A percentile compares a stretch with the other conserved stretches of the same genome.
phyloP scores from a whole-genome alignment of 805 yeast genomes.

The Maudiozyma barnettii region DNA sequence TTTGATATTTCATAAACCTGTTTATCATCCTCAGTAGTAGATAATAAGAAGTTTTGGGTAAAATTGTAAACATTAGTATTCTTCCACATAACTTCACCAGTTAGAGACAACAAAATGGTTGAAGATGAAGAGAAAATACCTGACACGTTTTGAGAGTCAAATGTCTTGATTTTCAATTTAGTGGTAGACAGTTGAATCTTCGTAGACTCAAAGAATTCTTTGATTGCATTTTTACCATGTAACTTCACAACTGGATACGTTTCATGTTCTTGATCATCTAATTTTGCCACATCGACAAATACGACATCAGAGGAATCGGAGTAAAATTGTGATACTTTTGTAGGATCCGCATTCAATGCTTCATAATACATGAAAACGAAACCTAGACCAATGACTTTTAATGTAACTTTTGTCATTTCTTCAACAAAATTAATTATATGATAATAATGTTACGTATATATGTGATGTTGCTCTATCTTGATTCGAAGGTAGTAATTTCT shows the following conservation, averaged over 20 bases:
- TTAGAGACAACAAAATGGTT: background rate
- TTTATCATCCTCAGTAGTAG: conserved; percentile 34
- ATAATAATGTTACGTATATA: too few species aligned
- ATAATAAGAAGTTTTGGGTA: conserved; percentile 55
- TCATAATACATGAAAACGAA: conserved; percentile 41
- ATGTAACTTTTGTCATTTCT: background rate
- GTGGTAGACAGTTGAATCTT: conserved; percentile 34
- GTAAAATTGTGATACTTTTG: conserved; percentile 34
- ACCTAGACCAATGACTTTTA: conserved; percentile 33
- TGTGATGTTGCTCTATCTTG: too few species aligned
- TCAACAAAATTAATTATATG: too few species aligned
- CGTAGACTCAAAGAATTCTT: conserved; percentile 31
- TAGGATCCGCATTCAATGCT: conserved; percentile 35
- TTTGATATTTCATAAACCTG: conserved; percentile 53
- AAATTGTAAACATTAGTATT: conserved; percentile 47
- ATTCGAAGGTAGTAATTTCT: too few species aligned
- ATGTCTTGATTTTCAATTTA: conserved; percentile 18
- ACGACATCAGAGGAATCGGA: conserved; percentile 34
- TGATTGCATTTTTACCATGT: conserved; percentile 32
- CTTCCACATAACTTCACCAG: conserved; percentile 13
- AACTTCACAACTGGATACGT: conserved; percentile 25
- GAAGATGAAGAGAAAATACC: background rate
- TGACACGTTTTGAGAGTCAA: background rate
- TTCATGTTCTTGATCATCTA: conserved; percentile 27
- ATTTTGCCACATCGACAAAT: conserved; percentile 26